phyloP scores from a whole-genome alignment of 495 filamentous ascomycete species.

The Lichina pygmaea region DNA sequence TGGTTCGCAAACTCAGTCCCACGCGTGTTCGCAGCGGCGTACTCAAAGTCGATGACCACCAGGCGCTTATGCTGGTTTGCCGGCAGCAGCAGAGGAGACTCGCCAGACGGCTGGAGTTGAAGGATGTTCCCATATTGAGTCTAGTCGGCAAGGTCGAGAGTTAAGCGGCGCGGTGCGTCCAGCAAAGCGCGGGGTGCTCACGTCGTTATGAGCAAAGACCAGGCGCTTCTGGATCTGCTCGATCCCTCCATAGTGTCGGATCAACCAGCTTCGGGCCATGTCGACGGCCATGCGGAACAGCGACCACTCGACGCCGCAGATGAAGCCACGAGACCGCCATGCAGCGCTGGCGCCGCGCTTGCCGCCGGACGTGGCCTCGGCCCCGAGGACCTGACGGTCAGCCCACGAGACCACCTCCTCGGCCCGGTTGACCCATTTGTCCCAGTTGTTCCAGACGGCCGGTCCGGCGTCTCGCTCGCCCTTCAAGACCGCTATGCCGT shows the following conservation, averaged over 20 bases:
- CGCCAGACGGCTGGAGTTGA: conserved; percentile 53
- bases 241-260: conserved; percentile 38
- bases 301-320: conserved; percentile 71
- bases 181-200: conserved; percentile 16
- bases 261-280: conserved; percentile 49
- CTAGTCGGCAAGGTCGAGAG: conserved; percentile 15
- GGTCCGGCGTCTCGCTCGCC: conserved; percentile 55
- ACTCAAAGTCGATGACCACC: conserved; percentile 96
- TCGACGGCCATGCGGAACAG: conserved; percentile 50
- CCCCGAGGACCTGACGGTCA: conserved; percentile 30
- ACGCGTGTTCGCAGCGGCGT: conserved; percentile 67
- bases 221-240: conserved; percentile 42
- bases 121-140: conserved; percentile 98
- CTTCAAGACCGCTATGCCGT: conserved; percentile 63
- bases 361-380: conserved; percentile 7
- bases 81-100: conserved; percentile 72
- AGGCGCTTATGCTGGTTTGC: conserved; percentile 84
- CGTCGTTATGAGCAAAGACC: conserved; percentile 94
- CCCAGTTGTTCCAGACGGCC: conserved; percentile 77
- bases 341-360: conserved; percentile 12
- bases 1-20: conserved; percentile 95
- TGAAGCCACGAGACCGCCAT: conserved; percentile 42
- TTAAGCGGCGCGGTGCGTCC: background rate
- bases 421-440: conserved; percentile 69
- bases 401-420: conserved; percentile 52